These are phyloP conservation scores for Pichia norvegensis DNA, from an alignment of 1,139 yeast species.

Conservation along the genomic window DNA sequence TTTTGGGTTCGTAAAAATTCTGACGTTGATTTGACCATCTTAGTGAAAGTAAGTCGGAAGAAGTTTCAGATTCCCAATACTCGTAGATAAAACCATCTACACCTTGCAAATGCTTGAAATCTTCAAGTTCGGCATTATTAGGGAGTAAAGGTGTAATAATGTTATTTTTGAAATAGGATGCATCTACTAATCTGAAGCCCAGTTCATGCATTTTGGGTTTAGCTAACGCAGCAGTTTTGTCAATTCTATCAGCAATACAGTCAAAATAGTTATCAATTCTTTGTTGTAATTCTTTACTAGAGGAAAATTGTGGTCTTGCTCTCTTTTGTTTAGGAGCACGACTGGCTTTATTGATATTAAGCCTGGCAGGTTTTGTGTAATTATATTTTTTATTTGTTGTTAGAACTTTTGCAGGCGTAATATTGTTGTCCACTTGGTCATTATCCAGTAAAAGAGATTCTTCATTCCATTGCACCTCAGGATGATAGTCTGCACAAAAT, in stretches of 20 bases:
- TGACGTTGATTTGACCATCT: conserved; percentile 17
- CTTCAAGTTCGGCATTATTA: conserved; percentile 2
- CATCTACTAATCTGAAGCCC: background rate
- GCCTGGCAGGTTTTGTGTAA: background rate
- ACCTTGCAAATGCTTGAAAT: conserved; percentile 6
- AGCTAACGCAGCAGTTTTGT: background rate
- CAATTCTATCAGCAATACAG: background rate
- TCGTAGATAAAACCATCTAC: conserved; percentile 12
- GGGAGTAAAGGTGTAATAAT: conserved; percentile 8
- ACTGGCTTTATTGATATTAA: background rate
- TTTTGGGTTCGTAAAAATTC: conserved; percentile 23
- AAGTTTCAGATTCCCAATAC: conserved; percentile 2
- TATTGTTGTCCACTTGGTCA: background rate
- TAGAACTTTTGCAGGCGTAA: background rate
- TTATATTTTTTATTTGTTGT: background rate
- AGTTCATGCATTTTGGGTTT: background rate
- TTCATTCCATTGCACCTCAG: background rate
- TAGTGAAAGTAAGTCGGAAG: conserved; percentile 12
- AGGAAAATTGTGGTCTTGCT: conserved; percentile 1
- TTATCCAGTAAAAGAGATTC: background rate
- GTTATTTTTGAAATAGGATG: background rate
- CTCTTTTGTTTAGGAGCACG: background rate
- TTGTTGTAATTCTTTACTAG: background rate
- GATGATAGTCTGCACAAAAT: background rate
- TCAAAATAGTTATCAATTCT: conserved; percentile 1